A percentile compares a stretch with the other conserved stretches of the same genome.
These are phyloP conservation scores for Zychaea mexicana DNA, from an alignment of 371 early-diverging fungal species.

Conservation along the genomic window DNA sequence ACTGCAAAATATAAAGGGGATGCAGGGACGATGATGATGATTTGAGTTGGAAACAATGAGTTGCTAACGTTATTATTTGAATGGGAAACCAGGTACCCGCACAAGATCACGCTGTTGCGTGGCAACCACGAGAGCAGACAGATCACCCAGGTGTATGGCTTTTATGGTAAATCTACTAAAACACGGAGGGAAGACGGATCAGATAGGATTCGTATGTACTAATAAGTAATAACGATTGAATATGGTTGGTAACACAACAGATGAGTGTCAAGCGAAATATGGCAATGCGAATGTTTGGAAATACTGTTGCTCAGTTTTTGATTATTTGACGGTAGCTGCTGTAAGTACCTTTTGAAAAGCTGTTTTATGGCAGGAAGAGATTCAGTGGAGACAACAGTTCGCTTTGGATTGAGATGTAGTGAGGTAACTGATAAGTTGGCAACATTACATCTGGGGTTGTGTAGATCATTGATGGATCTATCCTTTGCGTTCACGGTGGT, in stretches of 20 bases:
- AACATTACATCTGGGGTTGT: no score
- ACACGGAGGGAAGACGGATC: neutral
- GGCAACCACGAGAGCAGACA: conserved; percentile 99
- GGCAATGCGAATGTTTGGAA: conserved; percentile 99
- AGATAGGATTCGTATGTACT: no score
- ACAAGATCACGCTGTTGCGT: conserved; percentile 96
- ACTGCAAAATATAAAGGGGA: no score
- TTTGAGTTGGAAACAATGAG: neutral
- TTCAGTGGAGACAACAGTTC: neutral
- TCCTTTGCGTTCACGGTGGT: conserved; percentile 99
- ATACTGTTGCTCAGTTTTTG: conserved; percentile 98
- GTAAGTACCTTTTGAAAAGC: no score
- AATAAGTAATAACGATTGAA: neutral
- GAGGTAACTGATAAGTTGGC: no score
- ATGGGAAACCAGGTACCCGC: conserved; percentile 61
- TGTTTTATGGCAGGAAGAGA: no score
- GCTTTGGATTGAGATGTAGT: no score
- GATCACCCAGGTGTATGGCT: conserved; percentile 99
- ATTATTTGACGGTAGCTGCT: conserved; percentile 97
- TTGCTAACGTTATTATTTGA: no score
- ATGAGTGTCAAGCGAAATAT: conserved; percentile 99
- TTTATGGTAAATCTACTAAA: conserved; percentile 67
- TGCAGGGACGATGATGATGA: no score
- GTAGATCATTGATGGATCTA: conserved; percentile 57
- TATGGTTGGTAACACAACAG: conserved; percentile 29